Percentiles rank a stretch among this genome's conserved stretches.
phyloP scores from a whole-genome alignment of 768 basidiomycete genomes.

The Rhizopogon salebrosus region DNA sequence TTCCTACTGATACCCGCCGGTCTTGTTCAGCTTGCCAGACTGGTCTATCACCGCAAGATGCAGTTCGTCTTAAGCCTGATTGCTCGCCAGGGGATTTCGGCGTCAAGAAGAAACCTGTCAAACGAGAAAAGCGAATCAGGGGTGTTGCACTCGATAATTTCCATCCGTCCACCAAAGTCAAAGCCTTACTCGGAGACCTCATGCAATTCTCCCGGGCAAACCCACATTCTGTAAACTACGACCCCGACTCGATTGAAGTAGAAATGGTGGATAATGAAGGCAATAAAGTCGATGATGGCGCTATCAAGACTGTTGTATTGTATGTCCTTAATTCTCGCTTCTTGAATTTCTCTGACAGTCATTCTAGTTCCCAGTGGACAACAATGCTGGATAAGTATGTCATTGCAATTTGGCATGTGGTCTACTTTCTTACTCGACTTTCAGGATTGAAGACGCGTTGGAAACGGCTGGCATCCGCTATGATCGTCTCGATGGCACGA shows the following conservation, averaged over 20 bases:
- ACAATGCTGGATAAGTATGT: slow-evolving; percentile 86
- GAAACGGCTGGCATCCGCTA: slow-evolving; percentile 79
- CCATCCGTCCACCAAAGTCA: slow-evolving; percentile 84
- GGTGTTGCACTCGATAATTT: slow-evolving; percentile 50
- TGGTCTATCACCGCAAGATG: slow-evolving; percentile 64
- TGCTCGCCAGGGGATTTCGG: slow-evolving; percentile 32
- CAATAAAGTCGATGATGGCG: slow-evolving; percentile 60
- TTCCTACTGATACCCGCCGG: slow-evolving; percentile 47
- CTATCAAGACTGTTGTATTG: slow-evolving; percentile 94
- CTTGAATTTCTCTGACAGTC: slow-evolving; percentile 8
- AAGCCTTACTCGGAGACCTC: slow-evolving; percentile 75
- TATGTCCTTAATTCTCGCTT: slow-evolving; percentile 40
- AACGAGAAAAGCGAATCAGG: slow-evolving; percentile 64
- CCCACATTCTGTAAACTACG: slow-evolving; percentile 84
- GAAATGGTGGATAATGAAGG: slow-evolving; percentile 76
- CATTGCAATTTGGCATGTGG: not conserved
- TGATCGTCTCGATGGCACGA: slow-evolving; percentile 92
- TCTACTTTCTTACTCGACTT: slow-evolving; percentile 3
- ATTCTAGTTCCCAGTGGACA: slow-evolving; percentile 84
- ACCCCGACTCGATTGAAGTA: slow-evolving; percentile 65
- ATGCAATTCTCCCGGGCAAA: slow-evolving; percentile 78
- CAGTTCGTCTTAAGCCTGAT: slow-evolving; percentile 75
- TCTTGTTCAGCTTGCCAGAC: slow-evolving; percentile 78
- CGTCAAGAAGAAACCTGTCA: slow-evolving; percentile 58
- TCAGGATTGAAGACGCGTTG: slow-evolving; percentile 84